Percentiles rank a stretch among this genome's conserved stretches.
Evolutionary conservation across 2,329 filamentous ascomycete species (phyloP).

Genomic region (Trichoderma citrinoviride): DNA sequence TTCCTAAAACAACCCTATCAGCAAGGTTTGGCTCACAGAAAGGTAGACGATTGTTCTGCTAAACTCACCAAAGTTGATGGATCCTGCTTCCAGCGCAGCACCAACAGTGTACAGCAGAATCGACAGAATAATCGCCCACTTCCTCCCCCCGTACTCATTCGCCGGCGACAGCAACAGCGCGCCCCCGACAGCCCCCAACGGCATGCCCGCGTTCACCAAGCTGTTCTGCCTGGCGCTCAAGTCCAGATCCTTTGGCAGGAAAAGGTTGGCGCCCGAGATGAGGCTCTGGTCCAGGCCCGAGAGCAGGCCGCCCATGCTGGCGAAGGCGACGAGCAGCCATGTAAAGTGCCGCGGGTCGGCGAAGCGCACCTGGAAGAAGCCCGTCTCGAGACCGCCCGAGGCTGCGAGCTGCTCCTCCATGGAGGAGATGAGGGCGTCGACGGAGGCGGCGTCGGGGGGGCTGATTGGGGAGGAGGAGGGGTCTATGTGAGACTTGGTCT

Average conservation of each 20-base stretch:
- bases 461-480: too few relatives aligned
- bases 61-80: slow-evolving; percentile 60
- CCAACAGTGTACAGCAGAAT: slow-evolving; percentile 69
- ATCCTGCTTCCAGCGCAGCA: slow-evolving; percentile 64
- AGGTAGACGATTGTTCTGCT: too few relatives aligned
- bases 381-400: slow-evolving; percentile 33
- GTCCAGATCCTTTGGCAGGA: slow-evolving; percentile 57
- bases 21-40: too few relatives aligned
- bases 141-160: slow-evolving; percentile 66
- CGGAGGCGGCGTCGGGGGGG: slow-evolving; percentile 30
- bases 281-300: slow-evolving; percentile 71
- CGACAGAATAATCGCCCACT: slow-evolving; percentile 67
- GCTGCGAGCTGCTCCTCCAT: slow-evolving; percentile 43
- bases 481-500: slow-evolving; percentile 37
- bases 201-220: slow-evolving; percentile 68
- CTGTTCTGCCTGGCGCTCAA: slow-evolving; percentile 58
- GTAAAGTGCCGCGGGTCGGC: slow-evolving; percentile 64
- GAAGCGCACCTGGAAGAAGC: slow-evolving; percentile 56
- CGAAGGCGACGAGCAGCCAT: slow-evolving; percentile 65
- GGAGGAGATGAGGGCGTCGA: slow-evolving; percentile 41
- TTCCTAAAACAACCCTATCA: slow-evolving; percentile 37
- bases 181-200: slow-evolving; percentile 68
- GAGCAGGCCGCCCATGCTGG: slow-evolving; percentile 71
- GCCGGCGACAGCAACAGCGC: slow-evolving; percentile 63
- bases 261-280: slow-evolving; percentile 69